Percentiles rank a stretch among this genome's conserved stretches.
Evolutionary conservation across 2,329 filamentous ascomycete species (phyloP).

Genomic region (Colletotrichum sp.): DNA sequence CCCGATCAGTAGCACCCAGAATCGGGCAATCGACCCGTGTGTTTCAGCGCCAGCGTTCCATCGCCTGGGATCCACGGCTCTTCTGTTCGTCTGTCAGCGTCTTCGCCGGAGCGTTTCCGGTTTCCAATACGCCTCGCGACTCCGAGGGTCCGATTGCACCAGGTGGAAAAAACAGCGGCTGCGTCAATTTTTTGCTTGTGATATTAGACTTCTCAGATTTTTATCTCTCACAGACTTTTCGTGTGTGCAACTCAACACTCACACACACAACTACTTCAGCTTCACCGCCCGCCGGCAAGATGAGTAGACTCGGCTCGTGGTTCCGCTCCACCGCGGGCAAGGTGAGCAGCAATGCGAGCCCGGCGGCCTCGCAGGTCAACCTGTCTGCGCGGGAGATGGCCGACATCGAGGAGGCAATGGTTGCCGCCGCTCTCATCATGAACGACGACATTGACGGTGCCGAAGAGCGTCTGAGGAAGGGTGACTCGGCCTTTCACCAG

Average conservation of each 20-base stretch:
- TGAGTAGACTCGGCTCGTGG: conserved; percentile 57
- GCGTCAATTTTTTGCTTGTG: not conserved
- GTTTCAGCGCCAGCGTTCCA: conserved; percentile 12
- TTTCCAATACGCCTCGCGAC: not conserved
- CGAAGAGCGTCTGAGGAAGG: conserved; percentile 72
- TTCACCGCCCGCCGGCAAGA: conserved; percentile 24
- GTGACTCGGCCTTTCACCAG: conserved; percentile 86
- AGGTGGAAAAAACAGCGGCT: not conserved
- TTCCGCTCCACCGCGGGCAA: conserved; percentile 48
- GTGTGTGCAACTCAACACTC: not conserved
- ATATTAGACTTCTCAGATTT: not conserved
- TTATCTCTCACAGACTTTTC: not conserved
- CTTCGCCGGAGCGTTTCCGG: conserved; percentile 15
- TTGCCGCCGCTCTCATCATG: conserved; percentile 76
- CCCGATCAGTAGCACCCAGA: not conserved
- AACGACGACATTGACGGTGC: conserved; percentile 90
- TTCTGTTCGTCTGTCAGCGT: conserved; percentile 5
- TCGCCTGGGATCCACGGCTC: conserved; percentile 5
- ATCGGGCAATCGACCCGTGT: conserved; percentile 2
- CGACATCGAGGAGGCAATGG: conserved; percentile 65
- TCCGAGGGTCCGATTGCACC: not conserved
- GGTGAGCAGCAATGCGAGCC: conserved; percentile 34
- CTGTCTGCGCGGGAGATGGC: conserved; percentile 49
- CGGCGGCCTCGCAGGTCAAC: conserved; percentile 30
- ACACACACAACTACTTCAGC: not conserved